These are phyloP conservation scores for Podospora pseudopauciseta DNA, from an alignment of 495 filamentous ascomycete genomes.

Conservation along the genomic window DNA sequence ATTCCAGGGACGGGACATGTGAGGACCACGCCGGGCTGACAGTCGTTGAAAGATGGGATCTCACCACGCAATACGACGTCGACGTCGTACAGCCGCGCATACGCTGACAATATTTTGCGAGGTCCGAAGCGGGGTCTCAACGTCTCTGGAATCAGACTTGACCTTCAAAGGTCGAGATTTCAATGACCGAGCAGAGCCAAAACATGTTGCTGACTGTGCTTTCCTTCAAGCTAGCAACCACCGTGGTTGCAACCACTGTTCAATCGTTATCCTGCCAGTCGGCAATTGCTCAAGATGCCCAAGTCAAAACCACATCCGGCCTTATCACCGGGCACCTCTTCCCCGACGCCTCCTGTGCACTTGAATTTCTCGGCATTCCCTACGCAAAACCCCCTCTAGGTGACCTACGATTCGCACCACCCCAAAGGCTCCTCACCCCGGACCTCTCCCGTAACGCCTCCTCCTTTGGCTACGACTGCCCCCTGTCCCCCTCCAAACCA, in stretches of 20 bases:
- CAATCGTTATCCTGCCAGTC: not conserved
- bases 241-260: not conserved
- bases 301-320: slow-evolving; percentile 9
- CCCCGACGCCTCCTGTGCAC: slow-evolving; percentile 14
- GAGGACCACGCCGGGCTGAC: not conserved
- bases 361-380: slow-evolving; percentile 53
- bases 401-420: slow-evolving; percentile 43
- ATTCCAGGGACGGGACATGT: too few relatives aligned
- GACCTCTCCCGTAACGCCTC: slow-evolving; percentile 15
- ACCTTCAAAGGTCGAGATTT: not conserved
- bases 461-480: slow-evolving; percentile 20
- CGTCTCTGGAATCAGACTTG: too few relatives aligned
- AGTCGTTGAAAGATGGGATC: not conserved
- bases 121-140: not conserved
- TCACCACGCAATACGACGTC: not conserved
- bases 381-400: slow-evolving; percentile 52
- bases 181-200: not conserved
- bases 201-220: not conserved
- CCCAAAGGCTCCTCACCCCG: slow-evolving; percentile 14
- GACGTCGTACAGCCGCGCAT: not conserved
- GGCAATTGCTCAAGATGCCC: not conserved
- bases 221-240: not conserved
- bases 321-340: slow-evolving; percentile 19
- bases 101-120: not conserved
- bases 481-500: slow-evolving; percentile 1